phyloP scores from a whole-genome alignment of 1,284 basidiomycete species.

The Heterobasidion irregulare region DNA sequence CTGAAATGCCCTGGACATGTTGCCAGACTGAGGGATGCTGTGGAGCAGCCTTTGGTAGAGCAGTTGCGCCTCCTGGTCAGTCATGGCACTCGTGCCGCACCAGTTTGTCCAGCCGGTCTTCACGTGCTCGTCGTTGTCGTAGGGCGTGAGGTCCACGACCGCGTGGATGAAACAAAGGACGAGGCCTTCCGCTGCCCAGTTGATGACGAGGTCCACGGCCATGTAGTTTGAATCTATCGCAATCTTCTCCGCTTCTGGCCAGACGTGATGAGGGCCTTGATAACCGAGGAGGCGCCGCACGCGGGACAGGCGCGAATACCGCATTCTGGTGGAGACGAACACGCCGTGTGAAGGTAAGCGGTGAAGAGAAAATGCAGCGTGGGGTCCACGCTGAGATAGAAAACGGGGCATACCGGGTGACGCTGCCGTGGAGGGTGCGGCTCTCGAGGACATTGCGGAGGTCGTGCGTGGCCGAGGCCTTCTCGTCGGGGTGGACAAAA shows the following conservation, averaged over 20 bases:
- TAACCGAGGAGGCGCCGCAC: constrained; percentile 63
- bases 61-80: constrained; percentile 43
- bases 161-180: constrained; percentile 95
- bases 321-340: constrained; percentile 41
- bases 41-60: constrained; percentile 51
- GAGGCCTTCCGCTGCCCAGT: constrained; percentile 88
- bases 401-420: constrained; percentile 62
- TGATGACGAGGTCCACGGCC: constrained; percentile 88
- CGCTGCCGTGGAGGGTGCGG: constrained; percentile 83
- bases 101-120: constrained; percentile 90
- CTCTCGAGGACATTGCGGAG: constrained; percentile 72
- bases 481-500: constrained; percentile 89
- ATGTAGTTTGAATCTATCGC: constrained; percentile 76
- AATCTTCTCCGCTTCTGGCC: constrained; percentile 61
- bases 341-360: constrained; percentile 10
- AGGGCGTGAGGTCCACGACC: constrained; percentile 65
- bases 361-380: not conserved
- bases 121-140: constrained; percentile 73
- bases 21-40: constrained; percentile 39
- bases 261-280: constrained; percentile 40
- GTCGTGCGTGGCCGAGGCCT: constrained; percentile 70
- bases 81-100: constrained; percentile 77
- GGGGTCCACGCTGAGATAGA: constrained; percentile 8
- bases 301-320: constrained; percentile 64
- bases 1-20: constrained; percentile 71